phyloP scores from a whole-genome alignment of 129 eudicot species.

The Chrysanthemum lavandulifolium region DNA sequence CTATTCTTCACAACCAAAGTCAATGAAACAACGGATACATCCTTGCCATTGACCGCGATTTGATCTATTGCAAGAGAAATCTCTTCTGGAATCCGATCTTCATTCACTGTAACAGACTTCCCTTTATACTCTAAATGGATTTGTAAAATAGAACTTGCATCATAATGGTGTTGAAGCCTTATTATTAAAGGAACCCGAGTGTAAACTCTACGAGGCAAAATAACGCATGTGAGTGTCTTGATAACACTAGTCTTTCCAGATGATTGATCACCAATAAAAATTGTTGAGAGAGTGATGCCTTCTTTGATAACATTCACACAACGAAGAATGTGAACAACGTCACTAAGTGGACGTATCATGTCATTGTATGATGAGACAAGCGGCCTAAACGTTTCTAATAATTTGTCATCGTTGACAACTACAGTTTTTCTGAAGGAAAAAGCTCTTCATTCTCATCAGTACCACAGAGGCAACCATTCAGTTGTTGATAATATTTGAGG shows the following conservation, averaged over 20 bases:
- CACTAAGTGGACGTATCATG: not conserved
- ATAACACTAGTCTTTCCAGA: conserved; percentile 1
- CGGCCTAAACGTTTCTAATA: not conserved
- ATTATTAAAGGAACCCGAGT: conserved; percentile 6
- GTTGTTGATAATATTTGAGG: no score
- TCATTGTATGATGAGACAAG: not conserved
- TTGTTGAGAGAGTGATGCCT: not conserved
- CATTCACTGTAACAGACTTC: not conserved
- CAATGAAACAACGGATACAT: not conserved
- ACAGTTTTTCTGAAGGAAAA: no score
- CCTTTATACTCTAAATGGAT: not conserved
- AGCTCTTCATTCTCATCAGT: no score
- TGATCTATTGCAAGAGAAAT: not conserved
- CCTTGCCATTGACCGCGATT: not conserved
- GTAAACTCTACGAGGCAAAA: not conserved
- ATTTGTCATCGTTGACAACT: not conserved
- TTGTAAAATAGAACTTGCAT: not conserved
- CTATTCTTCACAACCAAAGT: conserved; percentile 1
- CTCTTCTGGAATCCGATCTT: not conserved
- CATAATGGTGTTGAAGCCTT: not conserved
- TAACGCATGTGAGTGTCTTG: not conserved
- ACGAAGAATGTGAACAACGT: not conserved
- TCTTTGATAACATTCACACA: conserved; percentile 2
- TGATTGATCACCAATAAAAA: conserved; percentile 9
- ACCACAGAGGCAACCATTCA: no score